Percentiles rank a stretch among this genome's conserved stretches.
These are phyloP conservation scores for Capronia coronata DNA, from an alignment of 2,329 filamentous ascomycete genomes.

Conservation along the genomic window DNA sequence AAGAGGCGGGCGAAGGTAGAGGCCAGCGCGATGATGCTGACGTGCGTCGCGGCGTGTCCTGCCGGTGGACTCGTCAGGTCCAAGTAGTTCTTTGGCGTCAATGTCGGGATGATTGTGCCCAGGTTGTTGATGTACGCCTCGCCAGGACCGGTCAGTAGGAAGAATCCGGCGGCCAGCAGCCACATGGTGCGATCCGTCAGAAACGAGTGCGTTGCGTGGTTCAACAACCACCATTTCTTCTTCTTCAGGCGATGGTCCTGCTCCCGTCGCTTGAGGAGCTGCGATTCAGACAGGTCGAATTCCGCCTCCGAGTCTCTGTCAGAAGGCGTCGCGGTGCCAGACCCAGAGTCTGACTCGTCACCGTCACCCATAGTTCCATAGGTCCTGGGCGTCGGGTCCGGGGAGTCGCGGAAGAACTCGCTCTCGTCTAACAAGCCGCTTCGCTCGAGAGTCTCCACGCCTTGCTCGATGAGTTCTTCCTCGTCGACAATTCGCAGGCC, in stretches of 20 bases:
- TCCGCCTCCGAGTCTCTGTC: constrained; percentile 40
- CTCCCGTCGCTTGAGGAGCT: constrained; percentile 38
- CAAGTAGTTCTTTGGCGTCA: constrained; percentile 59
- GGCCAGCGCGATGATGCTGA: constrained; percentile 83
- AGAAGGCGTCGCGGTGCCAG: constrained; percentile 41
- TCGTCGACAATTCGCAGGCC: constrained; percentile 74
- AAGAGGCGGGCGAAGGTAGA: constrained; percentile 86
- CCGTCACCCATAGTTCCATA: constrained; percentile 54
- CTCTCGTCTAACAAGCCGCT: constrained; percentile 75
- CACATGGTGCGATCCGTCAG: constrained; percentile 90
- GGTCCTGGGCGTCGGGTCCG: constrained; percentile 29
- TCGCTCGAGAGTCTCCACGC: constrained; percentile 81
- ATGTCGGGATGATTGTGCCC: constrained; percentile 83
- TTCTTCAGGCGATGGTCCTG: constrained; percentile 52
- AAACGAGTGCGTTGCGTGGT: constrained; percentile 81
- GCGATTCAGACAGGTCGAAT: constrained; percentile 38
- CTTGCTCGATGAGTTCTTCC: constrained; percentile 79
- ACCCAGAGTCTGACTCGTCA: constrained; percentile 1
- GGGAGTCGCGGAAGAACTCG: constrained; percentile 59
- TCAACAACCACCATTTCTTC: constrained; percentile 86
- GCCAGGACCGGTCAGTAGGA: constrained; percentile 88
- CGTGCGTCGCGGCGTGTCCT: constrained; percentile 70
- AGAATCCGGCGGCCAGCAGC: constrained; percentile 84
- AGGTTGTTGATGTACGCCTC: constrained; percentile 98
- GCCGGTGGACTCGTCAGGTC: constrained; percentile 44